A percentile compares a stretch with the other conserved stretches of the same genome.
Conservation (phyloP, 2,329 filamentous ascomycete species). For the Aspergillus aculeatus region DNA sequence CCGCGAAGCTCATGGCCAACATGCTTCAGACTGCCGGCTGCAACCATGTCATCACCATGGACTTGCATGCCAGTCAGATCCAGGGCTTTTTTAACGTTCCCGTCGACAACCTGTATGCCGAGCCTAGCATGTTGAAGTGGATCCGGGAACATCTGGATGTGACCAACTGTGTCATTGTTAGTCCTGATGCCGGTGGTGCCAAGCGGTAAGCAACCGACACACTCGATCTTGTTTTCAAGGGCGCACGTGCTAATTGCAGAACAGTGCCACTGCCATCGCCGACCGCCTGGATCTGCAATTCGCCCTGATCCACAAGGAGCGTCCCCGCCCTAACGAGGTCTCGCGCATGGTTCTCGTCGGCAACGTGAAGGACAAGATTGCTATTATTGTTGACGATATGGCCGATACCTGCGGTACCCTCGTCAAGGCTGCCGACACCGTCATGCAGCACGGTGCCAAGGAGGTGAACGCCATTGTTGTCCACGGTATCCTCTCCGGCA, state of each 20-base stretch:
- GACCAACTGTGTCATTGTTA: conserved; percentile 87
- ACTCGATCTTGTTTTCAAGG: neutral
- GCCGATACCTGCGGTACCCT: conserved; percentile 91
- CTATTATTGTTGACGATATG: conserved; percentile 97
- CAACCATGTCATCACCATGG: conserved; percentile 94
- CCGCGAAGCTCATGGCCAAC: conserved; percentile 91
- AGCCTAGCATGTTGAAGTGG: conserved; percentile 88
- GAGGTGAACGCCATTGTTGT: conserved; percentile 94
- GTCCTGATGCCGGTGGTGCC: conserved; percentile 89
- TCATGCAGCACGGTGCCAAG: conserved; percentile 81
- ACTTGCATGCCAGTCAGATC: conserved; percentile 89
- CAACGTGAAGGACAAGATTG: conserved; percentile 84
- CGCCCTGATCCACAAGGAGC: conserved; percentile 95
- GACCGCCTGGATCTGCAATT: conserved; percentile 88
- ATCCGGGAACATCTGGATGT: conserved; percentile 82
- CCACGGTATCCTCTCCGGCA: conserved; percentile 85
- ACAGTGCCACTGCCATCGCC: conserved; percentile 82
- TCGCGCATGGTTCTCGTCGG: conserved; percentile 95
- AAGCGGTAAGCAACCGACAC: conserved; percentile 62
- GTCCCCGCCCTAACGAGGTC: conserved; percentile 85
- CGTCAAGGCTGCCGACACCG: conserved; percentile 82
- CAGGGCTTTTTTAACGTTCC: conserved; percentile 92
- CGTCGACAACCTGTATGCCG: conserved; percentile 82
- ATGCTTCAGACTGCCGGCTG: conserved; percentile 95
- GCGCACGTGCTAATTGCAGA: neutral